Percentiles rank a stretch among this genome's conserved stretches.
These are phyloP conservation scores for Bipolaris sorokiniana DNA, from an alignment of 2,329 filamentous ascomycete species.

Conservation along the genomic window DNA sequence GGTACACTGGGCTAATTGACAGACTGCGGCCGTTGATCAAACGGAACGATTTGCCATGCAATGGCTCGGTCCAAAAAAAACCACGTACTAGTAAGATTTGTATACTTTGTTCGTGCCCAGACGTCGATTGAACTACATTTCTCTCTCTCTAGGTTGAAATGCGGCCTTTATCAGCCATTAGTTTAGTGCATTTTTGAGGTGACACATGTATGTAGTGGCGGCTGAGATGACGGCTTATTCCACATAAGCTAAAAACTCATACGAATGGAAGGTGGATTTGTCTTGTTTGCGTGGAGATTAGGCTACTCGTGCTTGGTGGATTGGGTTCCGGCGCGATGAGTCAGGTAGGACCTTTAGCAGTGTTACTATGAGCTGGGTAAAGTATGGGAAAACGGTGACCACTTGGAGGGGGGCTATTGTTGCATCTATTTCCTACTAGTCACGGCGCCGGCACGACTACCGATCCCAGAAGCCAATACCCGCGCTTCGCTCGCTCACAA, in stretches of 20 bases:
- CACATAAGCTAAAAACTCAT: neutral
- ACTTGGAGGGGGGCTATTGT: neutral
- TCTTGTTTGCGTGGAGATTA: constrained; percentile 3
- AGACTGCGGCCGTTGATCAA: constrained; percentile 2
- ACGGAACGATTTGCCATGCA: constrained; percentile 12
- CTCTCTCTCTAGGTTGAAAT: neutral
- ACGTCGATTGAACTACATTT: neutral
- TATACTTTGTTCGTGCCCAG: constrained; percentile 3
- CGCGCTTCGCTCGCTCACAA: constrained; percentile 3
- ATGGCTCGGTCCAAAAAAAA: neutral
- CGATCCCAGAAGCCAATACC: constrained; percentile 17
- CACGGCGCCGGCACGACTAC: constrained; percentile 14
- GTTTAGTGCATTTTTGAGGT: neutral
- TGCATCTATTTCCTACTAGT: neutral
- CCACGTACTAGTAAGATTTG: neutral
- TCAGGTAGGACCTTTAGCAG: neutral
- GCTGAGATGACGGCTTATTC: constrained; percentile 2
- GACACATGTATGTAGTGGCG: neutral
- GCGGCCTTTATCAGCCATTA: constrained; percentile 5
- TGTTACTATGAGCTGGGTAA: constrained; percentile 2
- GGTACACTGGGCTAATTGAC: constrained; percentile 2
- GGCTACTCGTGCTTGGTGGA: neutral
- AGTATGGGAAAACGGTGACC: neutral
- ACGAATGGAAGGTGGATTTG: neutral
- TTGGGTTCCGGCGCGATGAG: neutral